Evolutionary conservation across 306 rosid species (phyloP).

Genomic region (Rosa rugosa): DNA sequence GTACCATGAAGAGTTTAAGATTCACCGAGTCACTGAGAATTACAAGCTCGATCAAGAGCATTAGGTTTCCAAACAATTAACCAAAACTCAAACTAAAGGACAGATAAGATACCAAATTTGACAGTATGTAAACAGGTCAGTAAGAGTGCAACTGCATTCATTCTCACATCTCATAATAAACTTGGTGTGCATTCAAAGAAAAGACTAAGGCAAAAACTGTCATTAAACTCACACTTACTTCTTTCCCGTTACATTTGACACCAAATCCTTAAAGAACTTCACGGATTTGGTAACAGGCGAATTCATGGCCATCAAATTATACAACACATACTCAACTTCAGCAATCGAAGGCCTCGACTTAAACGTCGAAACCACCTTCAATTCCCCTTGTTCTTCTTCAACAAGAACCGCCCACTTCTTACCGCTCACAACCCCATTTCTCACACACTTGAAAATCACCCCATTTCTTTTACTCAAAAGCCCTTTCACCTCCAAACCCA

Average conservation of each 20-base stretch:
- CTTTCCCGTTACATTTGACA: conserved; percentile 80
- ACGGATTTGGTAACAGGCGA: conserved; percentile 87
- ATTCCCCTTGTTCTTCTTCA: conserved; percentile 69
- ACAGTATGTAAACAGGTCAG: too few relatives aligned
- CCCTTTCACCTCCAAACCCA: conserved; percentile 88
- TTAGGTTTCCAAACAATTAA: not conserved
- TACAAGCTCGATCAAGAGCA: not conserved
- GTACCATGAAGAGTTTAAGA: not conserved
- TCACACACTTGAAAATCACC: conserved; percentile 69
- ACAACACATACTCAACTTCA: conserved; percentile 85
- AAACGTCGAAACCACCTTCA: conserved; percentile 61
- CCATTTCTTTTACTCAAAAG: conserved; percentile 70
- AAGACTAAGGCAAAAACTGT: not conserved
- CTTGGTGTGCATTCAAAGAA: too few relatives aligned
- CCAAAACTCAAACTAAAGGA: not conserved
- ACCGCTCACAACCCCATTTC: conserved; percentile 85
- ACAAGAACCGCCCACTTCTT: conserved; percentile 81
- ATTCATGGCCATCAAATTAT: conserved; percentile 87
- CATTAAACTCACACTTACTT: conserved; percentile 40
- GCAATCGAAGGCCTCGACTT: conserved; percentile 59
- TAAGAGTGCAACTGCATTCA: conserved; percentile 6
- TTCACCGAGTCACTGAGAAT: not conserved
- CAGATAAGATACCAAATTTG: not conserved
- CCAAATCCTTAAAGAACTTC: conserved; percentile 73
- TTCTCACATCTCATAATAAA: conserved; percentile 9